Evolutionary conservation across 148 eudicot species (phyloP), one percentile per base, ranked within the genome.

Genomic region (Limonium bicolor): DNA sequence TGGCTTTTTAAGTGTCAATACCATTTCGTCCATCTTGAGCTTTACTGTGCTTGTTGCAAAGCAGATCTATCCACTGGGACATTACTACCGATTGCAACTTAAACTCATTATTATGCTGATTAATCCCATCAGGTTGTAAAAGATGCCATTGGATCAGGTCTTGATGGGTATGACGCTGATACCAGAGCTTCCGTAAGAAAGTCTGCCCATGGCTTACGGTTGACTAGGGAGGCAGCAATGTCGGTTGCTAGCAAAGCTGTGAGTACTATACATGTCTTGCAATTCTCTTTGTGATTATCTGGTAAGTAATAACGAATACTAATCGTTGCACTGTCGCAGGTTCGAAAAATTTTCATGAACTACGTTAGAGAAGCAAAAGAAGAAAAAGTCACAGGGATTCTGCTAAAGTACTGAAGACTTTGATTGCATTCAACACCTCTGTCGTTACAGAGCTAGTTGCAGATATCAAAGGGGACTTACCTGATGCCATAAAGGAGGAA

Each of bases 191-290:
- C 86, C 27, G 94, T 90, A 59, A 71, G 80, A 58, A 90, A 85
- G 68, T 88, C 99, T 69, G 95, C 99, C 20, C 85, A 76, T 69
- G 94, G 88, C 54, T 76, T 90, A 72, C 99, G 95, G 47, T 71
- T 90, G 62, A 78, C 82, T 33, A 73, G 99, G 64, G 95, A 81
- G 55, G 69, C 72, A 53, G 99, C 95, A 23, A 78, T 90, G 71
- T 66, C 88, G 48, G 76, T 85, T 69, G 95, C 99, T 62, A 60
- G 94, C 60, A 85, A 85, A 70, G 95, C 82, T 36, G 99, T 90
- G 50, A 67, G 10, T 1, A 21, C 18, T 18, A n/a, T 11, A 35
- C 4, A 35, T n/a, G 7, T 7, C 33, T n/a, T 29, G 7, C 33
- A 29, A 29, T 29, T 7, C 7, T 1, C 33, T 7, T 29, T 29